These are phyloP conservation scores for Wallacemonas sp. DNA, from an alignment of 208 protist genomes.

Conservation along the genomic window DNA sequence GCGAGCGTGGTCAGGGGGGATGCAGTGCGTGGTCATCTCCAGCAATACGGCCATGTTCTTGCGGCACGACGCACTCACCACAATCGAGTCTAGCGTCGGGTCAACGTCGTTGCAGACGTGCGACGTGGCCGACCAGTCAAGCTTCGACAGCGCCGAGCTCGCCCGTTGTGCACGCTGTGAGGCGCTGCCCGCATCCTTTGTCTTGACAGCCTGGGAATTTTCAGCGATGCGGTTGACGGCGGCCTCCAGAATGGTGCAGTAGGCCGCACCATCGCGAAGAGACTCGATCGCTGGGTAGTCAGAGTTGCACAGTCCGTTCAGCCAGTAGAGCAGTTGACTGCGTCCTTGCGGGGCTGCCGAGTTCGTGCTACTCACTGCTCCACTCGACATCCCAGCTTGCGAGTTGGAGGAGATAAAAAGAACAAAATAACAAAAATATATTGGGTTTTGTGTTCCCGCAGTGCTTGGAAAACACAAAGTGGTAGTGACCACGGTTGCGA, in stretches of 20 bases:
- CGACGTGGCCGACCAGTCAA: conserved; percentile 66
- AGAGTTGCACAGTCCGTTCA: conserved; percentile 77
- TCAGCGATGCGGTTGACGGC: conserved; percentile 57
- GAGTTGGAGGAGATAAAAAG: neutral
- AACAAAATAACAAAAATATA: no score
- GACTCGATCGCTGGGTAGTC: conserved; percentile 82
- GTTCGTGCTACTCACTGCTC: neutral
- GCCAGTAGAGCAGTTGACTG: conserved; percentile 73
- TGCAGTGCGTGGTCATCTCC: conserved; percentile 59
- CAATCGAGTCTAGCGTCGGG: conserved; percentile 48
- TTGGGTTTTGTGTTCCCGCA: neutral
- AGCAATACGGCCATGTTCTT: conserved; percentile 76
- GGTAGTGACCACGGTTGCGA: no score
- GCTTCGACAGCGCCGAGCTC: conserved; percentile 23
- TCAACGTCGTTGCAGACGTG: conserved; percentile 64
- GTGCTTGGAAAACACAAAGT: no score
- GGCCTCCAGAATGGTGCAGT: conserved; percentile 82
- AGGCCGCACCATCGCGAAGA: conserved; percentile 78
- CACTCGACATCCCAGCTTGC: neutral
- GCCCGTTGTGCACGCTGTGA: conserved; percentile 25
- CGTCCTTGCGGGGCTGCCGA: conserved; percentile 46
- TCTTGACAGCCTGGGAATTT: conserved; percentile 38
- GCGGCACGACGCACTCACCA: conserved; percentile 44
- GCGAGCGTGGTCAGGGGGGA: conserved; percentile 48
- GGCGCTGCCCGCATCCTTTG: conserved; percentile 31